Base-by-base conservation (phyloP, 768 basidiomycete species). In the Lentinula detonsa region DNA sequence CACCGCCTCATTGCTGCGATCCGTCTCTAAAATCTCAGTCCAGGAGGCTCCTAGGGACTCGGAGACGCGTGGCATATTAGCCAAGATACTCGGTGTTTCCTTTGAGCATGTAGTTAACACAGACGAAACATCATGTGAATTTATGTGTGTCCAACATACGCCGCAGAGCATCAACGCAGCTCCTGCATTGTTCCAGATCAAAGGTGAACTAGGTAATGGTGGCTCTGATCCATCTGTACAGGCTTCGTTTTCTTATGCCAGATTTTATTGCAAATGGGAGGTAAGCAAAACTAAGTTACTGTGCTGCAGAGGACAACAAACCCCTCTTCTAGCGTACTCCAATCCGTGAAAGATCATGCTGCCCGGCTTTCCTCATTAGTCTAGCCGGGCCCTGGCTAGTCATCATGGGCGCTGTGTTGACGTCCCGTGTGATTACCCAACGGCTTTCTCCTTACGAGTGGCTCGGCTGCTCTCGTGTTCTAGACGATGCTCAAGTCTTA, bases 381-480 rank as follows among this genome's bases (percentile, higher is more conserved):
- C 59, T 65, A 4, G 72, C 70, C 15, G 75, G 74, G 15, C 68
- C 75, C 16, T 72, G 71, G 68, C 34, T 77, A 11, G 59, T 61
- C 15, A 65, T 78, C 34, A 64, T 72, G 39, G 77, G 77, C 28
- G 73, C 68, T 15, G 62, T 76, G 13, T 43, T 70, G 35, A 70
- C 70, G 0, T 31, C 57, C 13, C 34, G 58, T 0, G 66, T 64
- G 42, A 61, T 78, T 11, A 67, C 72, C 37, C 74, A 76, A 61
- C 66, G 62, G n/a, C 71, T 76, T 13, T 74, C 73, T 0, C 72
- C 75, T 50, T 69, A 67, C 50, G 40, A 72, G 28, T 75, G 73
- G 71, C 45, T 73, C 37, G 74, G 69, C 49, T 2, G 23, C 35
- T 63, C 55, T 48, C 63, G 65, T 55, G 40, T 62, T 9, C 42